Evolutionary conservation across 805 yeast species (phyloP).

Genomic region (Isabelozyma heimii): DNA sequence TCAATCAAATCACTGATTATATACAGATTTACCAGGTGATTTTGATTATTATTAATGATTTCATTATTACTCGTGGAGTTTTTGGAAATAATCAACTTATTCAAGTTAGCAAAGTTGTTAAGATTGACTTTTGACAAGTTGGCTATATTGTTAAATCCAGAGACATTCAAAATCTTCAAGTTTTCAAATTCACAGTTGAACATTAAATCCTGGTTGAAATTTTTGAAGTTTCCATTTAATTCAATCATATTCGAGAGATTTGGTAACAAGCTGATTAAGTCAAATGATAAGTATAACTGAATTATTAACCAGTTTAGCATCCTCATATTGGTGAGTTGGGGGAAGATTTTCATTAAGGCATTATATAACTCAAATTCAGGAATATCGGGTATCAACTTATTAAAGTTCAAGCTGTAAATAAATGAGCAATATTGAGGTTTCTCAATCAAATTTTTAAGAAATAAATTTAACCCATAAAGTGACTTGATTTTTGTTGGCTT

Average conservation of each 20-base stretch:
- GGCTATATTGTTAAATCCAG: slow-evolving; percentile 9
- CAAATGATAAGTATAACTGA: slow-evolving; percentile 11
- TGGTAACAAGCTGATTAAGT: slow-evolving; percentile 12
- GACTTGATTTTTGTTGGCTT: slow-evolving; percentile 8
- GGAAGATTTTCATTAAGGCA: slow-evolving; percentile 12
- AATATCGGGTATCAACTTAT: slow-evolving; percentile 18
- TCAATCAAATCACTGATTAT: not conserved
- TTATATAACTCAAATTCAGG: slow-evolving; percentile 17
- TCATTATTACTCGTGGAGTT: slow-evolving; percentile 1
- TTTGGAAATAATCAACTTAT: slow-evolving; percentile 12
- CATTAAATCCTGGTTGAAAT: slow-evolving; percentile 5
- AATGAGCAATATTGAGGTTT: slow-evolving; percentile 8
- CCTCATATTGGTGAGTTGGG: slow-evolving; percentile 9
- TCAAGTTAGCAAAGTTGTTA: slow-evolving; percentile 7
- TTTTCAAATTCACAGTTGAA: not conserved
- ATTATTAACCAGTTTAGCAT: slow-evolving; percentile 17
- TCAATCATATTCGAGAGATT: slow-evolving; percentile 3
- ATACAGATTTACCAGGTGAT: not conserved
- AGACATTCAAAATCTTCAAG: slow-evolving; percentile 10
- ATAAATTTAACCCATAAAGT: slow-evolving; percentile 12
- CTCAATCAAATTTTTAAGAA: slow-evolving; percentile 14
- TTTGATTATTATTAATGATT: not conserved
- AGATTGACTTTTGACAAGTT: slow-evolving; percentile 6
- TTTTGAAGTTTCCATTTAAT: slow-evolving; percentile 16
- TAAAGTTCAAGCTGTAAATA: slow-evolving; percentile 10